Base-by-base conservation (phyloP, 176 grass and related monocot genomes). In the Oryza punctata region DNA sequence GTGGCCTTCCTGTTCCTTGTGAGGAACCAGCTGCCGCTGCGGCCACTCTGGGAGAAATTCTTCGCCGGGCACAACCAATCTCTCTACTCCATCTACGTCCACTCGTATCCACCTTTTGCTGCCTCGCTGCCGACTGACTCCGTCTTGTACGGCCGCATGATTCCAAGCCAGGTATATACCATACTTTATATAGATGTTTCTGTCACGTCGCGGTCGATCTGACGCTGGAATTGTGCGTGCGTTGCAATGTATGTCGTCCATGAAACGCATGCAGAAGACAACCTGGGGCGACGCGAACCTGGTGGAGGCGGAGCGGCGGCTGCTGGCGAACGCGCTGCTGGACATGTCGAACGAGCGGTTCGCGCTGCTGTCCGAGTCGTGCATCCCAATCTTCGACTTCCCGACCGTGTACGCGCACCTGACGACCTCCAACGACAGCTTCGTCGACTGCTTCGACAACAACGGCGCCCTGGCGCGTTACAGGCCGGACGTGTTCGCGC, bases 1-100 rank as follows among this genome's bases (percentile, higher is more conserved):
- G 72, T 97, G 12, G 91, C 94, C 1, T 97, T 97, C 85, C 13
- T 97, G 76, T 97, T 97, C 81, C 85, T 94, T 3, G 89, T 84
- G 6, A 85, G 6, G 21, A 85, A 89, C 5, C 49, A 70, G 5
- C 63, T 94, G 38, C 94, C 87, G 0, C 47, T 97, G 19, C 88
- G 92, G 18, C 95, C 88, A 8, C 26, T 92, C 5, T 97, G 26
- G 95, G 95, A 97, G 50, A 85, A 87, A 75, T 97, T 93, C 88
- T 94, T 97, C 75, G 24, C 88, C 0, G 92, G 95, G 0, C 41
- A 94, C 41, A 61, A 61, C 19, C 86, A 67, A 9, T 38, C 37
- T 9, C 5, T 91, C 10, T 94, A 87, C 66, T 87, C 87, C 70
- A 90, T 97, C 35, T 94, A 97, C 65, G 87, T 97, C 19, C 94